Percentiles rank a stretch among this genome's conserved stretches.
Conservation (phyloP, 331 rosid genomes). For the Malus hybrid region DNA sequence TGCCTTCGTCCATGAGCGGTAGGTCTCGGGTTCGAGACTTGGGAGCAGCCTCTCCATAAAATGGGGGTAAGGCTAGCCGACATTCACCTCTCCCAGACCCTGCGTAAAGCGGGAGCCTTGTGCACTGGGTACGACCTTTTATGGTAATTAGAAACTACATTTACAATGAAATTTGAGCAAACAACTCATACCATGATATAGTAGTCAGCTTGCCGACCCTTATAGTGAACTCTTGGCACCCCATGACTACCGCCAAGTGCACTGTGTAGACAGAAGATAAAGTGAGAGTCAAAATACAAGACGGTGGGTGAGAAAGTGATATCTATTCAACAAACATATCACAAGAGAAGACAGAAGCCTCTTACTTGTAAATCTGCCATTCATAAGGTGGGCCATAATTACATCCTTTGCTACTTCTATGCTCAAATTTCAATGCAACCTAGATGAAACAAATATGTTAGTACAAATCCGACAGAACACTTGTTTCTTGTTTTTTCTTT, state of each 20-base stretch:
- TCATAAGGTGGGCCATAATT: slow-evolving; percentile 47
- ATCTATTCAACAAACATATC: background rate
- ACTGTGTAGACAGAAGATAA: slow-evolving; percentile 15
- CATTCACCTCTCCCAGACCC: too few species aligned
- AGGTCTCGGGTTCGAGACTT: too few species aligned
- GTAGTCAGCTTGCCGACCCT: slow-evolving; percentile 49
- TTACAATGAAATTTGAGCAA: background rate
- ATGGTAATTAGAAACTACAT: background rate
- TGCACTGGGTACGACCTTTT: too few species aligned
- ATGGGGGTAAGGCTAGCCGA: too few species aligned
- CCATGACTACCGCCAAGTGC: slow-evolving; percentile 49
- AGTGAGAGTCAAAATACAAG: background rate
- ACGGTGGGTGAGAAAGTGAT: background rate
- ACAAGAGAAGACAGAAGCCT: background rate
- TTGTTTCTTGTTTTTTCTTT: too few species aligned
- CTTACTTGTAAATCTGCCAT: slow-evolving; percentile 54
- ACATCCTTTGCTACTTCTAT: slow-evolving; percentile 49
- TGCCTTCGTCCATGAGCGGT: too few species aligned
- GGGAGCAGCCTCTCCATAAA: too few species aligned
- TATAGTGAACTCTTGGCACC: slow-evolving; percentile 43
- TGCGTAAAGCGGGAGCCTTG: too few species aligned
- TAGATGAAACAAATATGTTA: background rate
- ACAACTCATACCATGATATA: slow-evolving; percentile 35
- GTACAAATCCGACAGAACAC: background rate
- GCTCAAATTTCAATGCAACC: slow-evolving; percentile 52